A percentile compares a stretch with the other conserved stretches of the same genome.
These are phyloP conservation scores for Rhizopogon sp. DNA, from an alignment of 768 basidiomycete species.

Conservation along the genomic window DNA sequence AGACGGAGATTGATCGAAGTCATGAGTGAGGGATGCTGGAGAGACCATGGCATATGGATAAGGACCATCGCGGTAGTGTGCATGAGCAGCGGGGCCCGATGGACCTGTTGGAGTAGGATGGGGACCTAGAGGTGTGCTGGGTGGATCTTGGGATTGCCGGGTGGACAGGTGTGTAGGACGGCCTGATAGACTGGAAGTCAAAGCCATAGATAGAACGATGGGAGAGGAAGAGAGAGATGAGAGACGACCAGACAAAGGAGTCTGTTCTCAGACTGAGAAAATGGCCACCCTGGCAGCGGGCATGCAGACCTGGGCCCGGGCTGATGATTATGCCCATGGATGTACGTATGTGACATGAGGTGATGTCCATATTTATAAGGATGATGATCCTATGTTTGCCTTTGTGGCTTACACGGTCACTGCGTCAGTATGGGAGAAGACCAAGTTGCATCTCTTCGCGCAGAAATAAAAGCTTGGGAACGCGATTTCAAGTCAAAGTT, in stretches of 20 bases:
- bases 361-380: too few species aligned
- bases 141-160: neutral
- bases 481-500: constrained; percentile 54
- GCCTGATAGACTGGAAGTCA: constrained; percentile 1
- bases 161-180: constrained; percentile 2
- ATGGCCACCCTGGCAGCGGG: neutral
- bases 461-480: constrained; percentile 79
- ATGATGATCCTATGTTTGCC: neutral
- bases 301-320: neutral
- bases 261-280: neutral
- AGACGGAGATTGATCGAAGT: constrained; percentile 3
- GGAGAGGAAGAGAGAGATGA: neutral
- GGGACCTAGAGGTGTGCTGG: neutral
- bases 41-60: constrained; percentile 4
- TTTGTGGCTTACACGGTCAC: neutral
- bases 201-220: constrained; percentile 11
- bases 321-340: neutral
- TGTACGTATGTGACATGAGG: neutral
- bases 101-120: neutral
- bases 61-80: neutral
- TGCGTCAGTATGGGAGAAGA: constrained; percentile 10
- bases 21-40: constrained; percentile 2
- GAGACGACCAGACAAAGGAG: constrained; percentile 1
- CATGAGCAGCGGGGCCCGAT: constrained; percentile 1
- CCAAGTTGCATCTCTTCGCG: constrained; percentile 35